Base-by-base conservation (phyloP, 106 monocot genomes). In the Acorus calamus region DNA sequence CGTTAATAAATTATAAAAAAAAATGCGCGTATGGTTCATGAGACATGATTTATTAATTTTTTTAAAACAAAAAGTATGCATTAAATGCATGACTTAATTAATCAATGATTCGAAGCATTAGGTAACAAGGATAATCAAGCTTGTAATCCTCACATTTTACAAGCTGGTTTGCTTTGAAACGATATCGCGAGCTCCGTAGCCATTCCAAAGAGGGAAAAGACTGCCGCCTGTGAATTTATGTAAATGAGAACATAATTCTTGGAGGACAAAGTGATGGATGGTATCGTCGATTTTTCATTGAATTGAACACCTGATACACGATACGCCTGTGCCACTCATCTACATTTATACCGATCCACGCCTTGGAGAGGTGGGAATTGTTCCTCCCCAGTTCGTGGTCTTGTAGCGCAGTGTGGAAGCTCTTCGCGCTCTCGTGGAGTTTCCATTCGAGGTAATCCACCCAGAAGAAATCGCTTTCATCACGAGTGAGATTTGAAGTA, bases 331-430 rank as follows among this genome's bases (percentile, higher is more conserved):
- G 55, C 56, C 64, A 64, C 50, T 11, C 52, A 43, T 64, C 64
- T 6, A 54, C 56, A 72, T 72, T 57, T 12, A 57, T 50, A 41
- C 72, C 72, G 5, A 57, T 14, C 72, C 72, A 72, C 57, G 72
- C 72, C 11, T 72, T 63, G 44, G 64, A 4, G 8, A 72, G 64
- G 49, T 64, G 63, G 8, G 49, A 44, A 11, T 50, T 47, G 46
- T n/a, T 64, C 50, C 8, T 56, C 43, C 48, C 54, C 44, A 57
- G 12, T 50, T 64, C 49, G 14, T 72, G 63, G 44, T 55, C 48
- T 53, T 64, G 45, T 56, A 72, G 3, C 10, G 56, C 53, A 49
- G 8, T 6, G 44, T 47, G 50, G 49, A 64, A 28, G n/a, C 7
- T 44, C 6, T 10, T 64, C 14, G 72, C 72, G 8, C 42, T 56